Conservation (phyloP, 305 asterid genomes). For the Fraxinus albicans region DNA sequence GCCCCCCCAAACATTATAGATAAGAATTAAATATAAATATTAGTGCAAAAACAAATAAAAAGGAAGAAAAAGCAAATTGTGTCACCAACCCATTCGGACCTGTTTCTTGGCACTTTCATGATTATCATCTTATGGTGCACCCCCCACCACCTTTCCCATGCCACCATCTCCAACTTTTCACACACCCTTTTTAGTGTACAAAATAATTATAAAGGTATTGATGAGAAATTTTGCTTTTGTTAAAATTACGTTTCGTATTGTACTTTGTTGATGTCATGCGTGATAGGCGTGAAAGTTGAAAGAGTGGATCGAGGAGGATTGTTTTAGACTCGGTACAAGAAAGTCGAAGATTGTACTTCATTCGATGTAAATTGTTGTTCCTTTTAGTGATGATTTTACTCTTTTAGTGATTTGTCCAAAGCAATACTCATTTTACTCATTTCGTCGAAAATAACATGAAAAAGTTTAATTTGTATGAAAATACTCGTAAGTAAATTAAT, state of each 20-base stretch:
- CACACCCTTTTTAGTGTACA: neutral
- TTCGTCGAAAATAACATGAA: neutral
- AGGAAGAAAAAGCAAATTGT: slow-evolving; percentile 2
- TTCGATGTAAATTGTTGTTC: neutral
- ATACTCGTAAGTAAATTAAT: neutral
- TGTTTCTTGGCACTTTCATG: slow-evolving; percentile 41
- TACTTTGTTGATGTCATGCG: neutral
- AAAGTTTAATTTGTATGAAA: neutral
- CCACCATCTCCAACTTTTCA: slow-evolving; percentile 1
- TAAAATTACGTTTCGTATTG: neutral
- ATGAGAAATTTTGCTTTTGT: neutral
- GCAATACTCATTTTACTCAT: no score
- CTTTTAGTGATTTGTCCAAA: neutral
- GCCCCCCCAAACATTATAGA: slow-evolving; percentile 24
- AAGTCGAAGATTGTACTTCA: neutral
- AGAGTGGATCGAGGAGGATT: neutral
- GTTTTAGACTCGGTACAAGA: neutral
- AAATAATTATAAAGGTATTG: neutral
- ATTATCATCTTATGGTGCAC: slow-evolving; percentile 38
- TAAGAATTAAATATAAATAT: slow-evolving; percentile 1
- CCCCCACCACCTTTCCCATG: slow-evolving; percentile 26
- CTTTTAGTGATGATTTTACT: neutral
- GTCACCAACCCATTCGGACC: slow-evolving; percentile 46
- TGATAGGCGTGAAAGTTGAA: slow-evolving; percentile 13
- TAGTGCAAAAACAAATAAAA: slow-evolving; percentile 2